Evolutionary conservation across 2,329 filamentous ascomycete genomes (phyloP), one percentile per base, ranked within the genome.

Genomic region (Aureobasidium sp.): DNA sequence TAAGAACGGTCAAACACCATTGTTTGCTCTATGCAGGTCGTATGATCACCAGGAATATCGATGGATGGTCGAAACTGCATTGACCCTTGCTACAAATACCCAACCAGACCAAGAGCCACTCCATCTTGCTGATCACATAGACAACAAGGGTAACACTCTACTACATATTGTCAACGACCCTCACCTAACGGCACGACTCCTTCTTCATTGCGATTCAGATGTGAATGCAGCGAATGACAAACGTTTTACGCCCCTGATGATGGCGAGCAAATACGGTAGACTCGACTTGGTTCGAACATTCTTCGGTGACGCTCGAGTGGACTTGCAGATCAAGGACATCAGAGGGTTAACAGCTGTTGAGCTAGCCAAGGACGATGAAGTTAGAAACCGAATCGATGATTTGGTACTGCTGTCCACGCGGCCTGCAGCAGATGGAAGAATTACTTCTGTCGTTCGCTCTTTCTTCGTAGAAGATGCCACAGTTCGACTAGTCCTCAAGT

Each of bases 381-480:
- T 99, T 29, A 85, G 94, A 42, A 99, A 97, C 75, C 87, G 90
- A 68, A 97, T 99, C 65, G 94, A 99, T 71, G 94, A 99, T 72
- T 79, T 99, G 65, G 87, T 92, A 1, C 77, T 99, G 11, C 88
- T 99, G 66, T 89, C 89, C 22, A 85, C 86, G 72, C 80, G 83
- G 1, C 81, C 89, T 5, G 86, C 85, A 12, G 79, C 82, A 11
- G 91, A 96, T 67, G 88, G 88, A 4, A 85, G 93, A 27, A 92
- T 92, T 24, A 97, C 94, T 0, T 91, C 91, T 1, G 92, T 97
- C 0, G 94, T 99, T 0, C 84, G 94, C 62, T 94, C 92, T 0
- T 97, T 96, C 75, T 97, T 99, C 69, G 92, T 99, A 12, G 94
- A 99, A 76, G 94, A 99, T 75, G 92, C 90, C 11, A 96, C 90